Conservation (phyloP, 2,329 filamentous ascomycete genomes). For the Penicillium sp. region DNA sequence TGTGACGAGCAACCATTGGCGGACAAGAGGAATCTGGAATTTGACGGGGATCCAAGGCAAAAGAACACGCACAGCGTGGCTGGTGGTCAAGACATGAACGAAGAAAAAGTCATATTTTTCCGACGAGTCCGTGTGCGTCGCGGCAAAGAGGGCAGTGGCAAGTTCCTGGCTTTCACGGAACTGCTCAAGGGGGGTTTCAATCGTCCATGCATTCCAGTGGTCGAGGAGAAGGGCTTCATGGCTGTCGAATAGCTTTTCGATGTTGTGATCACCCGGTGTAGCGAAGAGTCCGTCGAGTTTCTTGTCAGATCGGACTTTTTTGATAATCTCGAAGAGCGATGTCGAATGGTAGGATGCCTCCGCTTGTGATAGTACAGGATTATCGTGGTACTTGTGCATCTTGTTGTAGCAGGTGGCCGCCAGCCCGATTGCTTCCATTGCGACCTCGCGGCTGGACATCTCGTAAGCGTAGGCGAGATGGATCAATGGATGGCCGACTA, state of each 20-base stretch:
- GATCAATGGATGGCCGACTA: conserved; percentile 89
- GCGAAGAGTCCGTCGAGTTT: conserved; percentile 69
- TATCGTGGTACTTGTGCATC: conserved; percentile 66
- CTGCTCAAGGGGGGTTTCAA: conserved; percentile 69
- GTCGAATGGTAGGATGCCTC: conserved; percentile 61
- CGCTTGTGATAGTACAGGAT: conserved; percentile 65
- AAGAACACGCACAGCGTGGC: conserved; percentile 84
- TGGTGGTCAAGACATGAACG: conserved; percentile 78
- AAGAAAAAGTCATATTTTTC: conserved; percentile 79
- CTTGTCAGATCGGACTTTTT: conserved; percentile 67
- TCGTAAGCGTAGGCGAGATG: conserved; percentile 95
- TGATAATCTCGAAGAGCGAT: conserved; percentile 70
- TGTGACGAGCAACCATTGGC: conserved; percentile 88
- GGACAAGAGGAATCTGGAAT: conserved; percentile 72
- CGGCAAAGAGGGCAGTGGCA: conserved; percentile 50
- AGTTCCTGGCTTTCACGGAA: conserved; percentile 70
- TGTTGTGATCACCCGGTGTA: conserved; percentile 60
- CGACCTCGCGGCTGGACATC: conserved; percentile 78
- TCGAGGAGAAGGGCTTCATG: conserved; percentile 73
- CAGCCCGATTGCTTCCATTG: conserved; percentile 82
- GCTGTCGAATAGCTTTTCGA: conserved; percentile 67
- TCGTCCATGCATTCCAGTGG: conserved; percentile 87
- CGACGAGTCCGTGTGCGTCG: conserved; percentile 28
- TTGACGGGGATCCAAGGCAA: conserved; percentile 73
- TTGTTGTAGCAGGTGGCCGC: conserved; percentile 60